phyloP scores from a whole-genome alignment of 2,329 filamentous ascomycete genomes.

The Elsinoe australis region DNA sequence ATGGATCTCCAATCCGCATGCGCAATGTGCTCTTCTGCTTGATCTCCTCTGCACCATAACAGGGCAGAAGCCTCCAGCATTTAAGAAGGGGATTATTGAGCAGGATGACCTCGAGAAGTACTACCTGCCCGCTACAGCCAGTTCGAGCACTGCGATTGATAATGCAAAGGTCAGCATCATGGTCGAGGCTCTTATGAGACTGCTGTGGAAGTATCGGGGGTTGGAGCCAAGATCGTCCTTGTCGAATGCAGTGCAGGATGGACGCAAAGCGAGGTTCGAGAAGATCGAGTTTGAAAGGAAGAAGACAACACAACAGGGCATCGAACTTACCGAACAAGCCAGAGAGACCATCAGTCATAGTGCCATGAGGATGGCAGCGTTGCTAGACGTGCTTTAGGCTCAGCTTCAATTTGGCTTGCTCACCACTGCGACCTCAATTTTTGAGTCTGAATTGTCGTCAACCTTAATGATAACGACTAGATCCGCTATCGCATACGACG shows the following conservation, averaged over 20 bases:
- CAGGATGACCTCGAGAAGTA: slow-evolving; percentile 48
- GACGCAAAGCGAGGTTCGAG: slow-evolving; percentile 45
- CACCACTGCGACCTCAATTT: no score
- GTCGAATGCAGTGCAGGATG: slow-evolving; percentile 42
- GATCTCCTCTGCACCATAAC: slow-evolving; percentile 46
- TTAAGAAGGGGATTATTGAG: slow-evolving; percentile 39
- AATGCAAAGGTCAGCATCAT: slow-evolving; percentile 66
- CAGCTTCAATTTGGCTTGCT: no score
- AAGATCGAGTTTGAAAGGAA: slow-evolving; percentile 40
- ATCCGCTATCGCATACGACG: no score
- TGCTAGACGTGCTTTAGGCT: slow-evolving; percentile 46
- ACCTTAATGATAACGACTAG: no score
- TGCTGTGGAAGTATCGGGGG: slow-evolving; percentile 36
- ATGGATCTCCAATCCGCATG: slow-evolving; percentile 28
- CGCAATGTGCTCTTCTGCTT: slow-evolving; percentile 47
- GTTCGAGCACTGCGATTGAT: slow-evolving; percentile 52
- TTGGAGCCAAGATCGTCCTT: slow-evolving; percentile 33
- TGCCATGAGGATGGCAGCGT: slow-evolving; percentile 29
- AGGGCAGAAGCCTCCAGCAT: slow-evolving; percentile 34
- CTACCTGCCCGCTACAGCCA: slow-evolving; percentile 60
- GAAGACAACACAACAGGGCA: slow-evolving; percentile 35
- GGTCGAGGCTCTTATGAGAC: slow-evolving; percentile 56
- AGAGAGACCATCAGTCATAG: slow-evolving; percentile 30
- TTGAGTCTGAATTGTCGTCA: no score
- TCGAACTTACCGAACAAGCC: slow-evolving; percentile 32